Base-by-base conservation (phyloP, 495 filamentous ascomycete species). In the Talaromyces trachyspermus region DNA sequence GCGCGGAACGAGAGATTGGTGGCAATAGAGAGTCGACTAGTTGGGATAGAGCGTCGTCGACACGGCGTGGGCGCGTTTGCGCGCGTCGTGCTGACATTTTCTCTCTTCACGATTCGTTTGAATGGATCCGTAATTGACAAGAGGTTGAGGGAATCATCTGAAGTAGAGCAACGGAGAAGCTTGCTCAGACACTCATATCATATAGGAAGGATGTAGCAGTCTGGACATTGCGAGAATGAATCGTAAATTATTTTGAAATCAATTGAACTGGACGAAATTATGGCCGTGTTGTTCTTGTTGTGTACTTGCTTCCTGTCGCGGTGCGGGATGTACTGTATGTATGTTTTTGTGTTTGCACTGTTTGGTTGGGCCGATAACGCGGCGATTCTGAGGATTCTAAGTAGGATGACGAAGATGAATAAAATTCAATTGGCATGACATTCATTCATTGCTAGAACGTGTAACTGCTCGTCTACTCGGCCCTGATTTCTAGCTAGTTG, bases 41-140 rank as follows among this genome's bases (percentile, higher is more conserved):
- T 50, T 74, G 69, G 39, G 72, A 71, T 52, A 80, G 62, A 46
- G 75, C 76, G 52, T 77, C 75, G 27, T 78, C 71, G 52, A 79
- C 65, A 56, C 76, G 76, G 50, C 65, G 66, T 37, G 63, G 60
- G 36, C 68, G 68, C 46, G 60, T 49, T 36, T 60, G 50, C 5
- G 64, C 59, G 23, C 65, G 64, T 46, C 44, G 32, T 23, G 58
- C 52, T 12, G 67, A 66, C 69, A 72, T 72, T 37, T 40, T 43
- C 44, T 11, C 45, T n/a, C n/a, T n/a, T n/a, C n/a, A n/a, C n/a
- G n/a, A n/a, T n/a, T n/a, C n/a, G n/a, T n/a, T n/a, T n/a, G n/a
- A n/a, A n/a, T n/a, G n/a, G n/a, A n/a, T n/a, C n/a, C n/a, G n/a
- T n/a, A n/a, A n/a, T n/a, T n/a, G n/a, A n/a, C n/a, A n/a, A n/a